These are phyloP conservation scores for Clitopilus hobsonii DNA, from an alignment of 768 basidiomycete species.

Conservation along the genomic window DNA sequence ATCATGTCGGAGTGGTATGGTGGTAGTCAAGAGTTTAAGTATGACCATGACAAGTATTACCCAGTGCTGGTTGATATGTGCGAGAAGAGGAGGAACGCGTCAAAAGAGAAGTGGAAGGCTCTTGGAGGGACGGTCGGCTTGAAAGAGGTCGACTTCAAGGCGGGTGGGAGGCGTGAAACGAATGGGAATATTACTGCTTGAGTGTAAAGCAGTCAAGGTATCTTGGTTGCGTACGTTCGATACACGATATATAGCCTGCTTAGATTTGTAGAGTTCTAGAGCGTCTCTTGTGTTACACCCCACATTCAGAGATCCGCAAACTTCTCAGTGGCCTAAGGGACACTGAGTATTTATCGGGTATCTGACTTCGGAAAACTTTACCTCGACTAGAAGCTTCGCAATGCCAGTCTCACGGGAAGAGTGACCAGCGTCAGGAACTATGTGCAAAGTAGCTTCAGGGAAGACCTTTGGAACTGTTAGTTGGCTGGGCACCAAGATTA, in stretches of 20 bases:
- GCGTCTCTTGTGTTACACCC: too few relatives aligned
- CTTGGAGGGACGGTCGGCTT: not conserved
- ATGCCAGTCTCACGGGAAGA: slow-evolving; percentile 74
- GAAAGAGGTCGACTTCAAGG: not conserved
- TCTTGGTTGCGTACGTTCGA: not conserved
- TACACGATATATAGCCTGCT: too few relatives aligned
- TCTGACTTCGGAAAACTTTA: slow-evolving; percentile 18
- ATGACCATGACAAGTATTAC: not conserved
- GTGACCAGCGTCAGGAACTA: slow-evolving; percentile 87
- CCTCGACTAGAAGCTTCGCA: slow-evolving; percentile 67
- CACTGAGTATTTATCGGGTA: not conserved
- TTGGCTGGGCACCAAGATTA: too few relatives aligned
- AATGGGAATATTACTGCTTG: not conserved
- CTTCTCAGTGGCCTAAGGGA: slow-evolving; percentile 34
- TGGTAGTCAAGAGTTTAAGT: not conserved
- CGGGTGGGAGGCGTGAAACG: not conserved
- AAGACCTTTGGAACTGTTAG: slow-evolving; percentile 41
- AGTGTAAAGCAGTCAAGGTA: not conserved
- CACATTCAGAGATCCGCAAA: slow-evolving; percentile 31
- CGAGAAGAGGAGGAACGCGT: not conserved
- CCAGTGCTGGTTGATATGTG: not conserved
- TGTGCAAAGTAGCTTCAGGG: slow-evolving; percentile 71
- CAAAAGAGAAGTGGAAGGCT: not conserved
- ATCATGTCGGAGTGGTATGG: not conserved
- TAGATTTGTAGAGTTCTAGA: not conserved